These are phyloP conservation scores for Iberis pinnata DNA, from an alignment of 345 rosid species.

Conservation along the genomic window DNA sequence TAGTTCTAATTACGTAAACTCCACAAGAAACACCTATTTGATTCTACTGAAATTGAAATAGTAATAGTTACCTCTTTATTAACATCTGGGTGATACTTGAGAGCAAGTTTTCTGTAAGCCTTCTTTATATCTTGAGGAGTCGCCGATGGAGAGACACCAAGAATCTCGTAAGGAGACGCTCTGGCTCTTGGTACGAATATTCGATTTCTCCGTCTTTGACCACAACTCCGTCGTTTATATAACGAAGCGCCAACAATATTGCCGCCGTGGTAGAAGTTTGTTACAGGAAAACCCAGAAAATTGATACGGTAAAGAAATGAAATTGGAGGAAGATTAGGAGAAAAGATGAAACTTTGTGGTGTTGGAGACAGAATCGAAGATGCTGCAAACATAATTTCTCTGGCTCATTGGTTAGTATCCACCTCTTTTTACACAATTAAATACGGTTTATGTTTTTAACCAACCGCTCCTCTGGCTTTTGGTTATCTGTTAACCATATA, in stretches of 20 bases:
- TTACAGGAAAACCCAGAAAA: constrained; percentile 26
- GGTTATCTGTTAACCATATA: not conserved
- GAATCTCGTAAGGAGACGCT: constrained; percentile 78
- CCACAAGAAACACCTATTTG: not conserved
- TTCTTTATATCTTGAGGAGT: constrained; percentile 76
- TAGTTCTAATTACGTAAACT: not conserved
- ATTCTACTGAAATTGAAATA: not conserved
- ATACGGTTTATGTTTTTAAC: not conserved
- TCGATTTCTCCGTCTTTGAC: constrained; percentile 31
- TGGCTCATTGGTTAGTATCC: constrained; percentile 14
- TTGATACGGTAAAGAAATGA: constrained; percentile 29
- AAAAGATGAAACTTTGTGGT: constrained; percentile 28
- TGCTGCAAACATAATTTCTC: constrained; percentile 24
- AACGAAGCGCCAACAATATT: constrained; percentile 17
- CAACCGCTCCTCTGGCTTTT: not conserved
- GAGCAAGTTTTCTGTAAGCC: constrained; percentile 95
- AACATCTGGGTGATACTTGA: constrained; percentile 91
- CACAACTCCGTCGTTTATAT: constrained; percentile 24
- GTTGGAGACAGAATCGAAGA: constrained; percentile 31
- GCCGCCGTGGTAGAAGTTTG: constrained; percentile 34
- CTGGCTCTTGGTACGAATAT: constrained; percentile 43
- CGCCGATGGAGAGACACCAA: constrained; percentile 74
- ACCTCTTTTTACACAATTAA: not conserved
- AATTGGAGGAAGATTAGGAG: constrained; percentile 35
- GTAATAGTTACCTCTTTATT: constrained; percentile 60